Evolutionary conservation across 176 grass and related monocot genomes (phyloP).

Genomic region (Otatea glauca): DNA sequence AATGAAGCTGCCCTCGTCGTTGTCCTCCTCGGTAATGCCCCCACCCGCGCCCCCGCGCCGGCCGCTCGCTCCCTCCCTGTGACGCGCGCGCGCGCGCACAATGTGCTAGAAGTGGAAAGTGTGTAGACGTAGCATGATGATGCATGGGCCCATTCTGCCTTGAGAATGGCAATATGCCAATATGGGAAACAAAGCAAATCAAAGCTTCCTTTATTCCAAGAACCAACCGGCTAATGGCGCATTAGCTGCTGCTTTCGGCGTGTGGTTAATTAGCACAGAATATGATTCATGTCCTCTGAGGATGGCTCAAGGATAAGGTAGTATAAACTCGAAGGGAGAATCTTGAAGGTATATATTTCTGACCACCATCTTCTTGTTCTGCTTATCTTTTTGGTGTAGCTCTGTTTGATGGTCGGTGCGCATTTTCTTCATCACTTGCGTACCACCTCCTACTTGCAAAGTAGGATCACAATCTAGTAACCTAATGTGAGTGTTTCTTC

Average conservation of each 20-base stretch:
- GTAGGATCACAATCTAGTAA: too few relatives aligned
- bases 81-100: not conserved
- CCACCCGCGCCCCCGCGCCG: too few relatives aligned
- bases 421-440: too few relatives aligned
- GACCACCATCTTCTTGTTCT: too few relatives aligned
- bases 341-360: not conserved
- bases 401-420: too few relatives aligned
- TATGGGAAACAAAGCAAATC: not conserved
- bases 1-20: too few relatives aligned
- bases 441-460: too few relatives aligned
- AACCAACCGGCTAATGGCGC: not conserved
- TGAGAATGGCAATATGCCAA: not conserved
- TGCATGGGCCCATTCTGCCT: slow-evolving; percentile 1
- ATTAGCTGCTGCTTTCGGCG: not conserved
- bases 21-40: too few relatives aligned
- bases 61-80: too few relatives aligned
- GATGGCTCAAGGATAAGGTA: not conserved
- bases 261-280: slow-evolving; percentile 20
- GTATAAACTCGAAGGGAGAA: not conserved
- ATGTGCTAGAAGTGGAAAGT: not conserved
- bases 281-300: slow-evolving; percentile 20
- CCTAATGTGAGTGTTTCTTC: too few relatives aligned
- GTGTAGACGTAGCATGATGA: not conserved
- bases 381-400: too few relatives aligned
- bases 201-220: slow-evolving; percentile 40